Conservation (phyloP, 768 basidiomycete species). For the Brasilioporus rufonigricans region DNA sequence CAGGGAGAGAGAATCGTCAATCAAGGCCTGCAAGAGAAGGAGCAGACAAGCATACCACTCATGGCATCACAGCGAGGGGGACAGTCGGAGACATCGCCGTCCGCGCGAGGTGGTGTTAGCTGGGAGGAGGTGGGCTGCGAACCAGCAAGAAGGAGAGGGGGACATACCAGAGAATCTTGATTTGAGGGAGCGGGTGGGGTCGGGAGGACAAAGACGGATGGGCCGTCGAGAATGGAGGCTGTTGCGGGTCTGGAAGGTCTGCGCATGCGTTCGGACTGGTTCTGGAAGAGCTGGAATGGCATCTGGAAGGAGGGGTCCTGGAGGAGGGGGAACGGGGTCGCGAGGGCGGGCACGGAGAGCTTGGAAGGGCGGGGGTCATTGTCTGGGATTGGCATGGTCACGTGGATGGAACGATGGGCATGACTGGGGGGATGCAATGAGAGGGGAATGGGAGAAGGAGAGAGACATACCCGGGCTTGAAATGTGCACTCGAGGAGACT, state of each 20-base stretch:
- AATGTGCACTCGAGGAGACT: not conserved
- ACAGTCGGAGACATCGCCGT: slow-evolving; percentile 12
- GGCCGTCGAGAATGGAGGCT: slow-evolving; percentile 44
- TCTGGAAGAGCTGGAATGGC: slow-evolving; percentile 34
- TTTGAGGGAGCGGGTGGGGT: slow-evolving; percentile 16
- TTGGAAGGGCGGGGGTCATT: slow-evolving; percentile 12
- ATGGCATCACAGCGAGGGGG: slow-evolving; percentile 9
- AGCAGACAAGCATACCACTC: slow-evolving; percentile 22
- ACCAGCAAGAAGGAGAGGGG: not conserved
- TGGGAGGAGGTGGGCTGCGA: not conserved
- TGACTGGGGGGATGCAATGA: not conserved
- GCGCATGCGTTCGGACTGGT: slow-evolving; percentile 25
- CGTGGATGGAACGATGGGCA: too few relatives aligned
- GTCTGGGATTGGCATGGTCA: slow-evolving; percentile 30
- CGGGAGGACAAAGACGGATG: slow-evolving; percentile 41
- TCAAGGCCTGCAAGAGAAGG: not conserved
- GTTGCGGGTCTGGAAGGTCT: slow-evolving; percentile 40
- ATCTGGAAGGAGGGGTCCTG: slow-evolving; percentile 28
- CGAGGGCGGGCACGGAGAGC: slow-evolving; percentile 16
- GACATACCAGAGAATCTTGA: slow-evolving; percentile 10
- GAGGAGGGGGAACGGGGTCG: slow-evolving; percentile 23
- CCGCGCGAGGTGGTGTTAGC: slow-evolving; percentile 3
- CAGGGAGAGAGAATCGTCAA: slow-evolving; percentile 13
- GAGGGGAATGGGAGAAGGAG: too few relatives aligned
- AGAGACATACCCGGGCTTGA: not conserved